Evolutionary conservation across 2,329 filamentous ascomycete genomes (phyloP), one percentile per base, ranked within the genome.

Genomic region (Clonostachys sp.): DNA sequence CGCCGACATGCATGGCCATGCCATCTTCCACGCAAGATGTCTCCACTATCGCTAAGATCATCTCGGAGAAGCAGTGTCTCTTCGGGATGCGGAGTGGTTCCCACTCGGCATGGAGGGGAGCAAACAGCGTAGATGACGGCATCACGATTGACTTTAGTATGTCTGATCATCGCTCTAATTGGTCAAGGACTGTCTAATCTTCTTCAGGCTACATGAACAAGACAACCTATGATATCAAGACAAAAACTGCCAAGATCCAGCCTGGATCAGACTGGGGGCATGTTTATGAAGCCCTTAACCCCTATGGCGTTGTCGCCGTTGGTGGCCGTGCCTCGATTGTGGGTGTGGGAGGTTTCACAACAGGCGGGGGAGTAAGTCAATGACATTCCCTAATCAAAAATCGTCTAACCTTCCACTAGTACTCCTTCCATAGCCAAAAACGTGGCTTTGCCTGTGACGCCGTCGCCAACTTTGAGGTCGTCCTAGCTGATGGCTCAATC

Each of bases 241-340:
- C 69, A 42, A 59, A 61, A 3, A 63, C 61, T 3, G 66, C 70
- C 8, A 63, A 59, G 6, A 58, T 77, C 13, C 73, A 73, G 3
- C 55, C 67, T 1, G 75, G 73, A 3, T 63, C 65, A 41, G 59
- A 64, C 9, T 78, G 74, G 74, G 41, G 42, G 8, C 45, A 50
- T 10, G 48, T 53, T n/a, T 53, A 51, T 30, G 45, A 48, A 10
- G 42, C 46, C 38, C 45, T 58, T 4, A 50, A 50, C 34, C 55
- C 59, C 5, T 51, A 66, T 30, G 61, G 61, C 5, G 55, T 72
- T 6, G 60, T 63, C 5, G 67, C 71, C 3, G 60, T 66, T 1
- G 72, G 73, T 2, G 72, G 70, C 4, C 63, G 74, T 16, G 61
- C 64, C 14, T 63, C 63, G 33, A 61, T 59, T 9, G 63, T 69